Evolutionary conservation across 2,329 filamentous ascomycete species (phyloP).

Genomic region (Diplocarpon rosae): DNA sequence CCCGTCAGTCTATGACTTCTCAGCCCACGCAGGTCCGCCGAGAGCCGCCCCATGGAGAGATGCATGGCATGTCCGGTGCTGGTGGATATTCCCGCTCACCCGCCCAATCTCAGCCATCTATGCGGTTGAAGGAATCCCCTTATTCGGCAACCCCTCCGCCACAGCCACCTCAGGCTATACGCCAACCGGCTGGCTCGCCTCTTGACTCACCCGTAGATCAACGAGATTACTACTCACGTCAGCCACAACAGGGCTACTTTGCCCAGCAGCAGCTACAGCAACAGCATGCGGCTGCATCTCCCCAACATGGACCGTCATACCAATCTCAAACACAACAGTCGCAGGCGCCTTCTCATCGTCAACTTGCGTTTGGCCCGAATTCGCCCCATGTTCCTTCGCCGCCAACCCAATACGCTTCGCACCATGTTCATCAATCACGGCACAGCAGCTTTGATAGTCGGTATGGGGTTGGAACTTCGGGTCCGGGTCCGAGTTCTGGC

Average conservation of each 20-base stretch:
- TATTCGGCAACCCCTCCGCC: constrained; percentile 26
- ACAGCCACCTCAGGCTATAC: constrained; percentile 10
- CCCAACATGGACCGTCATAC: constrained; percentile 21
- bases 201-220: constrained; percentile 21
- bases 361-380: constrained; percentile 22
- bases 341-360: constrained; percentile 19
- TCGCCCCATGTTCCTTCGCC: constrained; percentile 21
- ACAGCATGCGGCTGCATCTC: constrained; percentile 20
- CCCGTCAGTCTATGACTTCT: constrained; percentile 21
- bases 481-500: constrained; percentile 10
- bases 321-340: constrained; percentile 19
- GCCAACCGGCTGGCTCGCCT: constrained; percentile 22
- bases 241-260: constrained; percentile 20
- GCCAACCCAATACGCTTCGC: constrained; percentile 17
- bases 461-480: constrained; percentile 12
- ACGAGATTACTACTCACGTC: constrained; percentile 25
- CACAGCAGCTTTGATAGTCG: constrained; percentile 25
- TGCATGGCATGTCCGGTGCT: constrained; percentile 18
- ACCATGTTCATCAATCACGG: constrained; percentile 22
- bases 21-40: constrained; percentile 22
- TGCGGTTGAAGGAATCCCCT: constrained; percentile 26
- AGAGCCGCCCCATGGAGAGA: constrained; percentile 22
- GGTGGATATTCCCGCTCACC: constrained; percentile 21
- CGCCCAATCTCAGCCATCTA: constrained; percentile 17
- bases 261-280: constrained; percentile 22